Conservation (phyloP, 108 stramenopile genomes). For the Aurantiochytrium sp. region DNA sequence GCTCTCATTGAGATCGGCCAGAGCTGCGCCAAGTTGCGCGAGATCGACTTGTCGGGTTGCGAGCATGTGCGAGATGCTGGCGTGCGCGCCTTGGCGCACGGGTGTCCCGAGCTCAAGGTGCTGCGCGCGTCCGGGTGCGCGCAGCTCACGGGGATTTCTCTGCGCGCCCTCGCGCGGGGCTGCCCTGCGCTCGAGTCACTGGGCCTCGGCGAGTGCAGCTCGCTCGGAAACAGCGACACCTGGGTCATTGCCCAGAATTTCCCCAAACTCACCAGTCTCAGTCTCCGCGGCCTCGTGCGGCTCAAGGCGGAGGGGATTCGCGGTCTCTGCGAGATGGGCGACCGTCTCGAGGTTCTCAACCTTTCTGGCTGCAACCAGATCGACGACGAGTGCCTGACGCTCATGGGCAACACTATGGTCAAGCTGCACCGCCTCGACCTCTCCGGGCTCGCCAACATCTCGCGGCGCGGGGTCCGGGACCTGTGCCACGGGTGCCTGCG, state of each 20-base stretch:
- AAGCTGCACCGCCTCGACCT: background rate
- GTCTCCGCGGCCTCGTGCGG: background rate
- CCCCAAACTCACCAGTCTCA: background rate
- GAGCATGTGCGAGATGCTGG: background rate
- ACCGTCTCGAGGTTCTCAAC: background rate
- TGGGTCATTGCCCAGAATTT: background rate
- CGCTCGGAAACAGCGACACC: background rate
- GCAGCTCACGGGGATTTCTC: background rate
- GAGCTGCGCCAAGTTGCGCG: background rate
- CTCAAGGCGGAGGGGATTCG: constrained; percentile 4
- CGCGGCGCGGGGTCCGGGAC: background rate
- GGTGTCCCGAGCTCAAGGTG: background rate
- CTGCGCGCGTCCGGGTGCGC: background rate
- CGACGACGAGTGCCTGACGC: constrained; percentile 10
- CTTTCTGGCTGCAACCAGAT: background rate
- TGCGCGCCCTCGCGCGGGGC: background rate
- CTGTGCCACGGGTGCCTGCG: constrained; percentile 16
- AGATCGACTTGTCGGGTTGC: constrained; percentile 2
- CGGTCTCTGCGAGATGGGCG: background rate
- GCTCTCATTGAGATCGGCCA: constrained; percentile 14
- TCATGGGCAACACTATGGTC: background rate
- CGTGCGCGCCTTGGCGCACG: background rate
- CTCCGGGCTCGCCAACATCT: background rate
- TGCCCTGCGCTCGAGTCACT: background rate
- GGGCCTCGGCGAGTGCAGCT: background rate